Percentiles rank a stretch among this genome's conserved stretches.
Evolutionary conservation across 1,284 basidiomycete species (phyloP).

Genomic region (Psilocybe mexicana): DNA sequence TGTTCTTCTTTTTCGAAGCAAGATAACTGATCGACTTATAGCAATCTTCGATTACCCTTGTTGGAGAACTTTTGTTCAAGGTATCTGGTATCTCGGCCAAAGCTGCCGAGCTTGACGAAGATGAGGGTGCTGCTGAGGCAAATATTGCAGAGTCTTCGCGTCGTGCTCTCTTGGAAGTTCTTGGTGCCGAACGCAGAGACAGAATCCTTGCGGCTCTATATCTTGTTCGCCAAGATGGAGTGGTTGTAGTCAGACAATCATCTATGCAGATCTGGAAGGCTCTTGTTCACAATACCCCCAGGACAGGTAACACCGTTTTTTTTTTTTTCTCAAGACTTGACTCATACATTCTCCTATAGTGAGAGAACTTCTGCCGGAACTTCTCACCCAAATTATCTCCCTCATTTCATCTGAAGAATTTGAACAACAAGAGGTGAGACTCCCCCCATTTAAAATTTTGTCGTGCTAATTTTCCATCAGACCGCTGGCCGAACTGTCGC

Average conservation of each 20-base stretch:
- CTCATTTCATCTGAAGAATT: slow-evolving; percentile 78
- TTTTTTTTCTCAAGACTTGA: not conserved
- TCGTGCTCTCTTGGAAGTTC: slow-evolving; percentile 83
- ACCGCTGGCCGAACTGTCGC: slow-evolving; percentile 84
- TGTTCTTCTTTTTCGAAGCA: not conserved
- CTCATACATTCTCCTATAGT: slow-evolving; percentile 44
- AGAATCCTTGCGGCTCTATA: slow-evolving; percentile 91
- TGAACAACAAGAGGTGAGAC: slow-evolving; percentile 88
- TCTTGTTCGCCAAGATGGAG: slow-evolving; percentile 92
- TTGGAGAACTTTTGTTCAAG: slow-evolving; percentile 96
- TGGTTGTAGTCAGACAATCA: slow-evolving; percentile 87
- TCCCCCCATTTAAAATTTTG: not conserved
- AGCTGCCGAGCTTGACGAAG: slow-evolving; percentile 75
- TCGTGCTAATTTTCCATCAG: slow-evolving; percentile 36
- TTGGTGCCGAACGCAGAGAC: slow-evolving; percentile 89
- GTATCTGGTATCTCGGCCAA: slow-evolving; percentile 98
- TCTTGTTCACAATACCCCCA: slow-evolving; percentile 88
- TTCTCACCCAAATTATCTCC: slow-evolving; percentile 75
- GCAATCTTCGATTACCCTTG: slow-evolving; percentile 94
- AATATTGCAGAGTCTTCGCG: slow-evolving; percentile 76
- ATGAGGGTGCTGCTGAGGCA: slow-evolving; percentile 69
- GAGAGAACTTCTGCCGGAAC: slow-evolving; percentile 90
- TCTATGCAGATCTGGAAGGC: slow-evolving; percentile 99
- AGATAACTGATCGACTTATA: slow-evolving; percentile 29
- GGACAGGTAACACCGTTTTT: slow-evolving; percentile 56